Percentiles rank a stretch among this genome's conserved stretches.
phyloP scores from a whole-genome alignment of 148 eudicot species.

The Rhododendron williamsianum region DNA sequence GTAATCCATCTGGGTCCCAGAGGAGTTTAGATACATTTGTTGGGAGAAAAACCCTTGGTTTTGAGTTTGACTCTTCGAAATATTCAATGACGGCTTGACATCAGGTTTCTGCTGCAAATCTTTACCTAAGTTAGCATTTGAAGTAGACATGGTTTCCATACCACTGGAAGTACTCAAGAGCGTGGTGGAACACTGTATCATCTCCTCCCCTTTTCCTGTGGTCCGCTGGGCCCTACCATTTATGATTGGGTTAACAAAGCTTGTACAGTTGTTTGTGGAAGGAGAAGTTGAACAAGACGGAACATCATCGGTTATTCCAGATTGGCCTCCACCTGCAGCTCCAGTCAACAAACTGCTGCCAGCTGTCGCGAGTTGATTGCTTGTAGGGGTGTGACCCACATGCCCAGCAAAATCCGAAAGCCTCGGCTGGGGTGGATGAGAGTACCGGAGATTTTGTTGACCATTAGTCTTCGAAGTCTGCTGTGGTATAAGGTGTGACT shows the following conservation, averaged over 20 bases:
- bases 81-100: constrained; percentile 52
- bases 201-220: constrained; percentile 38
- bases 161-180: constrained; percentile 36
- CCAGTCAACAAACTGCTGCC: constrained; percentile 48
- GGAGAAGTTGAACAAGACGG: constrained; percentile 91
- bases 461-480: constrained; percentile 41
- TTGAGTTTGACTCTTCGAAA: constrained; percentile 39
- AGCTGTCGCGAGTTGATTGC: constrained; percentile 43
- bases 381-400: constrained; percentile 25
- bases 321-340: constrained; percentile 48
- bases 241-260: constrained; percentile 29
- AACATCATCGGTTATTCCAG: constrained; percentile 62
- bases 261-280: constrained; percentile 65
- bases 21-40: constrained; percentile 38
- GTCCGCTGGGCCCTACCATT: constrained; percentile 37
- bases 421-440: constrained; percentile 49
- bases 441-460: constrained; percentile 31
- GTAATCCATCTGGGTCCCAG: constrained; percentile 65
- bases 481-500: constrained; percentile 41
- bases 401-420: constrained; percentile 48
- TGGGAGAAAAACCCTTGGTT: constrained; percentile 52
- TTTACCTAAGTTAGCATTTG: constrained; percentile 32
- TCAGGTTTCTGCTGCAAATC: constrained; percentile 57
- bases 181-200: constrained; percentile 38
- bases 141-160: constrained; percentile 40